Evolutionary conservation across 768 basidiomycete species (phyloP).

Genomic region (Rhodotorula kratochvilovae): DNA sequence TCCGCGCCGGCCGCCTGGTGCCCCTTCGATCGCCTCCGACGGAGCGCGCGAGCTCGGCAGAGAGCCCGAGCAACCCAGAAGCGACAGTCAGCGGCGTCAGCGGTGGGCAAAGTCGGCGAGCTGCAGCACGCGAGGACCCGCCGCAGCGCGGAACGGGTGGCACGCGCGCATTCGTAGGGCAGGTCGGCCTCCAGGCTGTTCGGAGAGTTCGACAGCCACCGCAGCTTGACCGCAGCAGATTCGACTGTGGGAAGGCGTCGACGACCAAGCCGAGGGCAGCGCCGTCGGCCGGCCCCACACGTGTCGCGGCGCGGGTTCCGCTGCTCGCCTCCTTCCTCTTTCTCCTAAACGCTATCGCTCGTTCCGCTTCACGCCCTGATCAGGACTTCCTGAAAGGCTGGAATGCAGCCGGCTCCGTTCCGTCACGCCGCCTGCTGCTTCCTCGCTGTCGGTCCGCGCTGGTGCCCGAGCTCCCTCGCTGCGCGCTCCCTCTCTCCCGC

Average conservation of each 20-base stretch:
- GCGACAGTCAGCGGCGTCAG: neutral
- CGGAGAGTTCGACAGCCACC: neutral
- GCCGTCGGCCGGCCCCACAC: too few relatives aligned
- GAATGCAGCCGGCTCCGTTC: neutral
- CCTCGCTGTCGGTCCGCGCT: too few relatives aligned
- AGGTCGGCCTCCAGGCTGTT: neutral
- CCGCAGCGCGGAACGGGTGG: too few relatives aligned
- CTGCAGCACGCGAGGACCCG: too few relatives aligned
- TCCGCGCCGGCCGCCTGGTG: neutral
- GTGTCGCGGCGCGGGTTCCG: neutral
- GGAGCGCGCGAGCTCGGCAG: neutral
- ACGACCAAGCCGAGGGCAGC: too few relatives aligned
- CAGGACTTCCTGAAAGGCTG: neutral
- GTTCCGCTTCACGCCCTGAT: neutral
- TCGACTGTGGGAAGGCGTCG: neutral
- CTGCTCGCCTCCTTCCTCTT: neutral
- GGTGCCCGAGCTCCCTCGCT: too few relatives aligned
- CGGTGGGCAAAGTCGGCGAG: neutral
- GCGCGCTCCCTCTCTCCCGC: too few relatives aligned
- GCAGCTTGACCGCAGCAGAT: too few relatives aligned
- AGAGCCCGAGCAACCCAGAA: neutral
- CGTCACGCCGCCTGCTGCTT: neutral
- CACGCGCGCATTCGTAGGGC: neutral
- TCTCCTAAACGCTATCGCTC: neutral
- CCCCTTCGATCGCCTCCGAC: neutral